Percentiles rank a stretch among this genome's conserved stretches.
Conservation (phyloP, 495 filamentous ascomycete species). For the Trichoderma virens region DNA sequence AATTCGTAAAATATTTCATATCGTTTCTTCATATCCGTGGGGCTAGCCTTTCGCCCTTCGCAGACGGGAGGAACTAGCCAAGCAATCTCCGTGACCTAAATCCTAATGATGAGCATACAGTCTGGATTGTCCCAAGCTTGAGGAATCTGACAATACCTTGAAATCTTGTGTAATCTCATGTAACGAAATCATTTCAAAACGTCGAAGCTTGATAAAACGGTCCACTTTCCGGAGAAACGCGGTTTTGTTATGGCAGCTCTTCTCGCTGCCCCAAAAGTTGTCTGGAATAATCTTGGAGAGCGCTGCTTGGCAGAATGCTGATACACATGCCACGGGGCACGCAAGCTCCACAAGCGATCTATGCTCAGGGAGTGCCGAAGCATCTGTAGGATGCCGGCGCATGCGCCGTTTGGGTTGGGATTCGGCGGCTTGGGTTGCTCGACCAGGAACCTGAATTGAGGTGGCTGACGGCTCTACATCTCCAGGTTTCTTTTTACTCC, state of each 20-base stretch:
- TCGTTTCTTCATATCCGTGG: conserved; percentile 69
- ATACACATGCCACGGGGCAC: conserved; percentile 61
- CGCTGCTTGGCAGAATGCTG: conserved; percentile 80
- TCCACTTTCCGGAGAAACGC: conserved; percentile 61
- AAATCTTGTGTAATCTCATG: conserved; percentile 70
- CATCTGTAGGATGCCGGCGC: not conserved
- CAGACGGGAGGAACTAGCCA: conserved; percentile 59
- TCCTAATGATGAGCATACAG: not conserved
- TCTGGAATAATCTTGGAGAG: conserved; percentile 66
- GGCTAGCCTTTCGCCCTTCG: conserved; percentile 48
- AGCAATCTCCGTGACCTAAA: conserved; percentile 53
- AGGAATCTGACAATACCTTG: conserved; percentile 46
- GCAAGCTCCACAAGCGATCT: conserved; percentile 58
- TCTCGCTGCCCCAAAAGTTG: conserved; percentile 63
- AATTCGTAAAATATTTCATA: conserved; percentile 75
- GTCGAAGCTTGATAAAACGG: conserved; percentile 65
- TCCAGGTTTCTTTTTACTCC: not conserved
- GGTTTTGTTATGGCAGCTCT: conserved; percentile 48
- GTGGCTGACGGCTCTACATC: not conserved
- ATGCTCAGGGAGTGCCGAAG: conserved; percentile 12
- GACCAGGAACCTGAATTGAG: not conserved
- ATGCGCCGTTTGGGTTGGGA: not conserved
- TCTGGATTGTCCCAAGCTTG: not conserved
- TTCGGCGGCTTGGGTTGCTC: not conserved
- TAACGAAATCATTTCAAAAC: conserved; percentile 73